Conservation (phyloP, 805 yeast genomes). For the Clavispora vitiphila region DNA sequence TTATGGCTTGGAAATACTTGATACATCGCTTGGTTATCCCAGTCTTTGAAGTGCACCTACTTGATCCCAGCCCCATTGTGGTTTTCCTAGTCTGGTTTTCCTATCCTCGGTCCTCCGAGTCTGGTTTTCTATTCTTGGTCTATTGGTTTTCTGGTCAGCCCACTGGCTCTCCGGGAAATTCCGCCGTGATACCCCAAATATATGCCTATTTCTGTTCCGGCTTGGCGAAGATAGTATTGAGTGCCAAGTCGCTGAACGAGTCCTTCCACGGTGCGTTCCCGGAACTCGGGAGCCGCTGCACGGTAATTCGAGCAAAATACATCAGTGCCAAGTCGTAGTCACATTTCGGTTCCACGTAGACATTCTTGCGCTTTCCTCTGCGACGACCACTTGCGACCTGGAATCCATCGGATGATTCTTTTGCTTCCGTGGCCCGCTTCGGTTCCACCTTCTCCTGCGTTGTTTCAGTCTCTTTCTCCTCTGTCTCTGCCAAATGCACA, state of each 20-base stretch:
- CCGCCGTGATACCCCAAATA: background rate
- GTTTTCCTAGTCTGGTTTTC: too few relatives aligned
- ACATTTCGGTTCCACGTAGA: conserved; percentile 26
- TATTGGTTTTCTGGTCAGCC: too few relatives aligned
- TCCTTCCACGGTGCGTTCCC: conserved; percentile 21
- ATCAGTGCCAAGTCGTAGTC: conserved; percentile 24
- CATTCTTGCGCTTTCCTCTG: conserved; percentile 18
- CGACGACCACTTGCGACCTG: conserved; percentile 12
- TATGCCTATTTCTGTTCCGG: background rate
- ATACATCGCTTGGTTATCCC: too few relatives aligned
- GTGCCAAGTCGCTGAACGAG: conserved; percentile 16
- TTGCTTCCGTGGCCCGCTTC: too few relatives aligned
- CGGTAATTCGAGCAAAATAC: conserved; percentile 25
- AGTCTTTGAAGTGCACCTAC: too few relatives aligned
- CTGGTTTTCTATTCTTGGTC: too few relatives aligned
- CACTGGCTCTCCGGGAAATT: too few relatives aligned
- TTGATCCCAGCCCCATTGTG: too few relatives aligned
- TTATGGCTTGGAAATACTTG: too few relatives aligned
- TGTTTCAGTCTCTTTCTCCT: background rate
- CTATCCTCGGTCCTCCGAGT: too few relatives aligned
- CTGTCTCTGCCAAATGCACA: conserved; percentile 16
- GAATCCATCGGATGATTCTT: too few relatives aligned
- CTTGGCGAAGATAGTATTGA: conserved; percentile 5
- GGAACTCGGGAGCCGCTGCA: conserved; percentile 17
- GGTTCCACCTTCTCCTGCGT: conserved; percentile 1